phyloP scores from a whole-genome alignment of 495 filamentous ascomycete species.

The Saxispiralis lemnorum region DNA sequence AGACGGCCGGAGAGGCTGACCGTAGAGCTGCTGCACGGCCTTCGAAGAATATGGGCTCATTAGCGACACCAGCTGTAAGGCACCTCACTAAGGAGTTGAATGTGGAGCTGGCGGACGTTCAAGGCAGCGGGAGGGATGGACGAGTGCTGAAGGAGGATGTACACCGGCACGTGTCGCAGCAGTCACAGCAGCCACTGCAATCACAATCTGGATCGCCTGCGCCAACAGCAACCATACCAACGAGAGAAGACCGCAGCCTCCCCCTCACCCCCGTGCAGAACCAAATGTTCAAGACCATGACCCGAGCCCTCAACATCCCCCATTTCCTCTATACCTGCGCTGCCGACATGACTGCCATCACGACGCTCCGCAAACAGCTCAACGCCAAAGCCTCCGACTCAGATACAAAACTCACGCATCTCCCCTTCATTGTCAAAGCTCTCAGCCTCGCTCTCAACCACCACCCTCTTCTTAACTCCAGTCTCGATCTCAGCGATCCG shows the following conservation, averaged over 20 bases:
- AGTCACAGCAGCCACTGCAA: conserved; percentile 21
- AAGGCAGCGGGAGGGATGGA: conserved; percentile 80
- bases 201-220: conserved; percentile 1
- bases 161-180: conserved; percentile 41
- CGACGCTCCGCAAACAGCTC: conserved; percentile 48
- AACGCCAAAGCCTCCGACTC: conserved; percentile 28
- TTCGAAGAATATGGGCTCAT: conserved; percentile 25
- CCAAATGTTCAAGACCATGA: conserved; percentile 99
- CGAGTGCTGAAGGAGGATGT: conserved; percentile 89
- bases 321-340: conserved; percentile 89
- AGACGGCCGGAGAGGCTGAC: not conserved
- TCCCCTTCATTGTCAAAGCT: conserved; percentile 93
- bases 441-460: conserved; percentile 65
- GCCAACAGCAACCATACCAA: conserved; percentile 13
- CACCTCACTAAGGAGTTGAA: conserved; percentile 63
- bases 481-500: conserved; percentile 44
- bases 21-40: not conserved
- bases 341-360: conserved; percentile 56
- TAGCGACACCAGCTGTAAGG: conserved; percentile 87
- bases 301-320: conserved; percentile 68
- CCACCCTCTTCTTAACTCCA: conserved; percentile 75
- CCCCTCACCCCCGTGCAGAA: conserved; percentile 61
- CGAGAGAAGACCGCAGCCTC: conserved; percentile 38
- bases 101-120: conserved; percentile 56
- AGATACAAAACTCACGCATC: conserved; percentile 52